Percentiles rank a stretch among this genome's conserved stretches.
Evolutionary conservation across 331 rosid genomes (phyloP).

Genomic region (Cydonia oblonga): DNA sequence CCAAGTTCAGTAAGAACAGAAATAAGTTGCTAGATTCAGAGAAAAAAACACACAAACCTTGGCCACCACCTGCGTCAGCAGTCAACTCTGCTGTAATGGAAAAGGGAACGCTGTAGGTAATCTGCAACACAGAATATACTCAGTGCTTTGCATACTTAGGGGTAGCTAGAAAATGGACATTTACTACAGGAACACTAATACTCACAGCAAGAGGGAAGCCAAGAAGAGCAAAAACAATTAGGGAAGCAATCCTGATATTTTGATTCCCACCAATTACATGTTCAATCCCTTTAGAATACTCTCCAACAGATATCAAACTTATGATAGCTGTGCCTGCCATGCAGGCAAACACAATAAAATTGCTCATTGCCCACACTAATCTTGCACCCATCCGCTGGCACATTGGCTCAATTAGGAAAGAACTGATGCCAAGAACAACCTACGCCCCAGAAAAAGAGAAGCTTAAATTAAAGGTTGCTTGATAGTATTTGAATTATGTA

Average conservation of each 20-base stretch:
- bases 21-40: constrained; percentile 1
- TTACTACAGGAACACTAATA: neutral
- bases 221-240: constrained; percentile 80
- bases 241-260: constrained; percentile 62
- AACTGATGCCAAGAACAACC: constrained; percentile 93
- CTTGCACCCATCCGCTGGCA: constrained; percentile 82
- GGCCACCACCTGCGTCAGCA: constrained; percentile 94
- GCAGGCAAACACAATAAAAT: constrained; percentile 88
- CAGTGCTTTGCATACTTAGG: constrained; percentile 4
- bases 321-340: constrained; percentile 88
- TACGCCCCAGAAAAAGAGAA: constrained; percentile 20
- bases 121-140: constrained; percentile 48
- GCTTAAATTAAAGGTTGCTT: neutral
- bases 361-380: constrained; percentile 91
- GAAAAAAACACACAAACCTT: constrained; percentile 46
- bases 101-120: constrained; percentile 91
- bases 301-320: constrained; percentile 51
- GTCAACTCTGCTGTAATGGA: constrained; percentile 87
- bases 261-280: constrained; percentile 69
- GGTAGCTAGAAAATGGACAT: constrained; percentile 2
- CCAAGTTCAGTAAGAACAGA: constrained; percentile 6
- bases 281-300: constrained; percentile 53
- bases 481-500: neutral
- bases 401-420: constrained; percentile 93
- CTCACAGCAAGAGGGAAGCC: constrained; percentile 99